Percentiles rank a stretch among this genome's conserved stretches.
Conservation (phyloP, 2,329 filamentous ascomycete genomes). For the Penicillium crustosum region DNA sequence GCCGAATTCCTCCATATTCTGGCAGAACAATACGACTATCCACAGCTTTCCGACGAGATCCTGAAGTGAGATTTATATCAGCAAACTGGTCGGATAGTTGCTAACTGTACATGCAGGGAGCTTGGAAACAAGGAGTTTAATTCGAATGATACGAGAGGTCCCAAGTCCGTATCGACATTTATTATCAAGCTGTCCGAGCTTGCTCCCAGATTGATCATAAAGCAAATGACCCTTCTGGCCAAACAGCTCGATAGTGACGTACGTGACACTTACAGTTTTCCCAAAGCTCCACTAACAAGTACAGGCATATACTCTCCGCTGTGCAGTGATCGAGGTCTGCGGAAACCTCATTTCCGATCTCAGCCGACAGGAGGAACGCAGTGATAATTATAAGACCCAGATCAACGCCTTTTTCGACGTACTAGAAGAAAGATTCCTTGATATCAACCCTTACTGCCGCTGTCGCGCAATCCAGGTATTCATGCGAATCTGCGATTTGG, state of each 20-base stretch:
- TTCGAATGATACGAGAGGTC: conserved; percentile 89
- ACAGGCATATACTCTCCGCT: conserved; percentile 87
- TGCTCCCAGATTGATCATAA: conserved; percentile 86
- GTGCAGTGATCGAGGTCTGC: conserved; percentile 92
- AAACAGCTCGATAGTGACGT: conserved; percentile 95
- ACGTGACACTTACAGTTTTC: conserved; percentile 16
- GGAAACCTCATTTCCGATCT: conserved; percentile 91
- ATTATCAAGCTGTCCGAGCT: conserved; percentile 91
- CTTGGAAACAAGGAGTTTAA: conserved; percentile 98
- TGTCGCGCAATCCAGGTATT: conserved; percentile 92
- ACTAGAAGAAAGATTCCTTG: conserved; percentile 90
- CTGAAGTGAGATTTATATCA: conserved; percentile 51
- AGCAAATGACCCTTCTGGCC: conserved; percentile 92
- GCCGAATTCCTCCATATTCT: conserved; percentile 96
- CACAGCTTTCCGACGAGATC: conserved; percentile 90
- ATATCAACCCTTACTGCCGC: conserved; percentile 94
- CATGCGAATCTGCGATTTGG: conserved; percentile 85
- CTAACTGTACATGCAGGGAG: conserved; percentile 55
- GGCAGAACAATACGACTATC: conserved; percentile 95
- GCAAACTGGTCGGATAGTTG: conserved; percentile 14
- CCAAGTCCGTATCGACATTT: conserved; percentile 94
- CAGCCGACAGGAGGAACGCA: conserved; percentile 85
- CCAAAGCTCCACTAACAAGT: conserved; percentile 11
- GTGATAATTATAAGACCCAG: conserved; percentile 90
- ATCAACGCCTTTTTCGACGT: conserved; percentile 97